Evolutionary conservation across 164 flowering plant species (phyloP), one percentile per base, ranked within the genome.

Genomic region (Liquidambar formosana): DNA sequence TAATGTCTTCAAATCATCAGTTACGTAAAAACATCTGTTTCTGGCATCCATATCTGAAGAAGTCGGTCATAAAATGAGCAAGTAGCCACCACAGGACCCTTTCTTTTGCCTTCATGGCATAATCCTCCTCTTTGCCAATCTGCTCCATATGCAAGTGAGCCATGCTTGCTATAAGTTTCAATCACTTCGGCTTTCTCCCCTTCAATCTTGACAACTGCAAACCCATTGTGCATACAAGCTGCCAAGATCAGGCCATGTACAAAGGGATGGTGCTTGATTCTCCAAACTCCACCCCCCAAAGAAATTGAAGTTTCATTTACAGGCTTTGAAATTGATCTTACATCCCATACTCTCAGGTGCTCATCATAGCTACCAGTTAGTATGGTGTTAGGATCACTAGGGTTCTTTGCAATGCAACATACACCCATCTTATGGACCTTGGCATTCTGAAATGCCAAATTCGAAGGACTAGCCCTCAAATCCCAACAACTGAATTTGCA

Each of bases 191-290:
- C 65, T 28, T 72, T 63, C 48, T 77, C 84, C 11, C 78, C 85
- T 43, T 71, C 64, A 8, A 77, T 66, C 53, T 74, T 84, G 9
- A 85, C 91, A 69, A 93, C 61, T 52, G 89, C 85, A 78, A 91
- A 91, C 0, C 99, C 98, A 69, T 90, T 92, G 79, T 96, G 99
- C 98, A 93, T 96, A 76, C 99, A 96, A 57, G 99, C 98, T 13
- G 94, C 85, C 80, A 96, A 75, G 49, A 93, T 76, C 33, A 93
- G 46, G 48, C 82, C 88, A 8, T 83, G 80, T 27, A 84, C 67
- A 22, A 15, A 65, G 0, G 99, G 95, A 65, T 93, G 97, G 74
- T 86, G 83, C 85, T 93, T 96, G 51, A 96, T 80, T 76, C 93
- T 91, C 97, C 98, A 96, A 19, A 93, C 98, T 25, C 99, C 98